Evolutionary conservation across 2,329 filamentous ascomycete genomes (phyloP).

Genomic region (Didymella segeticola): DNA sequence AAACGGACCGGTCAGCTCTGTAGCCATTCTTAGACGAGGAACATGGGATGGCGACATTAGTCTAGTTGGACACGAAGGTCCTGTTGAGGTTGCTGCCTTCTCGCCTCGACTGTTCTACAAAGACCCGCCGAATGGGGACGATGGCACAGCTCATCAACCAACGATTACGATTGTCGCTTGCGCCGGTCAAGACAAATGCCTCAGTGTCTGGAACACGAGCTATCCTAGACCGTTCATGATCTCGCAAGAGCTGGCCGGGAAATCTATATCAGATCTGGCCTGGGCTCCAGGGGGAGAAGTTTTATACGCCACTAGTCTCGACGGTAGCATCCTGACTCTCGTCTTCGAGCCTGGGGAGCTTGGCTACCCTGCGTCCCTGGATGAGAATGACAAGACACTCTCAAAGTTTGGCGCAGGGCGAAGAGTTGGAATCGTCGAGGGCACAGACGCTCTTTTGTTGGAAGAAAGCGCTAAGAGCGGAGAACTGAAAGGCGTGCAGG

Average conservation of each 20-base stretch:
- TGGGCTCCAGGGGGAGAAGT: conserved; percentile 94
- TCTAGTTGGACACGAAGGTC: conserved; percentile 94
- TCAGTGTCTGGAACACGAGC: conserved; percentile 98
- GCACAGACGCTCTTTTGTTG: conserved; percentile 83
- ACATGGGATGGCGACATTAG: conserved; percentile 97
- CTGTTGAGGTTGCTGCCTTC: conserved; percentile 96
- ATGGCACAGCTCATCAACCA: conserved; percentile 53
- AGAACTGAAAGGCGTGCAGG: conserved; percentile 87
- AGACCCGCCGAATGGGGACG: conserved; percentile 65
- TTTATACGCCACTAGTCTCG: conserved; percentile 84
- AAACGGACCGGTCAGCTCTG: conserved; percentile 95
- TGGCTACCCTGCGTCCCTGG: conserved; percentile 82
- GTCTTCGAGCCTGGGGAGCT: conserved; percentile 87
- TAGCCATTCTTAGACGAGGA: conserved; percentile 91
- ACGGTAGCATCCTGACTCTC: conserved; percentile 83
- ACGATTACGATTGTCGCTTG: conserved; percentile 94
- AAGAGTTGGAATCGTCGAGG: conserved; percentile 90
- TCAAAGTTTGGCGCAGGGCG: conserved; percentile 91
- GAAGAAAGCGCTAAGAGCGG: conserved; percentile 93
- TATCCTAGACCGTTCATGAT: conserved; percentile 91
- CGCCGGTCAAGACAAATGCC: conserved; percentile 92
- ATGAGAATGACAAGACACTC: conserved; percentile 91
- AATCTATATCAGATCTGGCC: conserved; percentile 91
- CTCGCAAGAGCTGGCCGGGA: conserved; percentile 83
- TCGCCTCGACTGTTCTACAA: conserved; percentile 87